Evolutionary conservation across 2,329 filamentous ascomycete genomes (phyloP), one percentile per base, ranked within the genome.

Genomic region (Parastagonospora avenae): DNA sequence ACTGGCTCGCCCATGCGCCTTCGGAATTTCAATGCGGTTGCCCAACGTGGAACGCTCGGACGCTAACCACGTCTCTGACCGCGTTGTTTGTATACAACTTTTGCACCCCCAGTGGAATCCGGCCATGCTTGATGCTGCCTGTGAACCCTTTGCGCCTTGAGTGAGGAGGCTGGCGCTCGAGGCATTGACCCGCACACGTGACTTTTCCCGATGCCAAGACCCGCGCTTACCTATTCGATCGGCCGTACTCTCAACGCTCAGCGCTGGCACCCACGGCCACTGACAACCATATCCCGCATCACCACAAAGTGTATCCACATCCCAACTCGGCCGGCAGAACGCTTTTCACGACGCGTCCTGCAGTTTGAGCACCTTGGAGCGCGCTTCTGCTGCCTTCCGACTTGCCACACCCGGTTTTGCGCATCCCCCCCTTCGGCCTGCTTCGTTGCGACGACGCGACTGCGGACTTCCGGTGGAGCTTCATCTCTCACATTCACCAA

Each of bases 291-390:
- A 64, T 64, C 61, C 63, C 60, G 61, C 62, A 60, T 67, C 62
- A 64, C 62, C 54, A 60, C 62, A 60, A 49, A 53, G 57, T 64
- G 60, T 67, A 59, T 64, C 69, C 64, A 63, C 70, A 71, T 71
- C 70, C 63, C 64, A 60, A 54, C 55, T 63, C 62, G 63, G 63
- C 57, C 58, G 65, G 62, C 69, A 68, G 69, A 70, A 71, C 71
- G 64, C 57, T 67, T 47, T 62, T 49, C 55, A 57, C 59, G 54
- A 69, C 72, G 72, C 71, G 72, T 74, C 63, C 42, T 64, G 54
- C 50, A 46, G 48, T 46, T 54, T 48, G 40, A 54, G 44, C 29
- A 57, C 41, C 58, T 49, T 53, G 59, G 46, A 48, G 59, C 67
- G 64, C 67, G 67, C 64, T 53, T 57, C 59, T 56, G 66, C 63